Evolutionary conservation across 2,329 filamentous ascomycete genomes (phyloP).

Genomic region (Cercospora sesami): DNA sequence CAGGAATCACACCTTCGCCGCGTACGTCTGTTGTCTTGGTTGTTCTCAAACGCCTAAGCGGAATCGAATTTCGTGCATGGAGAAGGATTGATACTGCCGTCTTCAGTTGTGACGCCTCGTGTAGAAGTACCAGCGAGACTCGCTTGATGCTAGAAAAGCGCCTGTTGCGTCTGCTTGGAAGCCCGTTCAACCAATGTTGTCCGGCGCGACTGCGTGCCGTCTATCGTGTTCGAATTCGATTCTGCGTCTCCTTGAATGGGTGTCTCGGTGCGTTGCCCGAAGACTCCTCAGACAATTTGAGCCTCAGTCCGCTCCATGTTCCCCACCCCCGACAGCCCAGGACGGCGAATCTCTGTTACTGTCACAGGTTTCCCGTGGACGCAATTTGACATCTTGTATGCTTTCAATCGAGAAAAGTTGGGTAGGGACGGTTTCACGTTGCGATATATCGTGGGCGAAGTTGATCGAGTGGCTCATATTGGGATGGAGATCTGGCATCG

Average conservation of each 20-base stretch:
- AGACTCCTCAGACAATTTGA: background rate
- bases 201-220: background rate
- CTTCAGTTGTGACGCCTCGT: constrained; percentile 20
- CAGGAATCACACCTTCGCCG: constrained; percentile 21
- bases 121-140: background rate
- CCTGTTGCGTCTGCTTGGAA: constrained; percentile 9
- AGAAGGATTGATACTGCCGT: background rate
- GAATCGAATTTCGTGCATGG: constrained; percentile 4
- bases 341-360: too few species aligned
- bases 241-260: background rate
- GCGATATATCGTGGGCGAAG: background rate
- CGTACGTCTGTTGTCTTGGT: constrained; percentile 15
- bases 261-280: too few species aligned
- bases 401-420: background rate
- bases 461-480: background rate
- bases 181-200: background rate
- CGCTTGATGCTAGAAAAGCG: background rate
- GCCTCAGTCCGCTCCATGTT: background rate
- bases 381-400: background rate
- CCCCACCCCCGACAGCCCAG: background rate
- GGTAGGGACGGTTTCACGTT: background rate
- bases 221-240: background rate
- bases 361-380: background rate
- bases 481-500: too few species aligned
- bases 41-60: constrained; percentile 19